phyloP scores from a whole-genome alignment of 768 basidiomycete species.

The Boletus vinaceobasis region DNA sequence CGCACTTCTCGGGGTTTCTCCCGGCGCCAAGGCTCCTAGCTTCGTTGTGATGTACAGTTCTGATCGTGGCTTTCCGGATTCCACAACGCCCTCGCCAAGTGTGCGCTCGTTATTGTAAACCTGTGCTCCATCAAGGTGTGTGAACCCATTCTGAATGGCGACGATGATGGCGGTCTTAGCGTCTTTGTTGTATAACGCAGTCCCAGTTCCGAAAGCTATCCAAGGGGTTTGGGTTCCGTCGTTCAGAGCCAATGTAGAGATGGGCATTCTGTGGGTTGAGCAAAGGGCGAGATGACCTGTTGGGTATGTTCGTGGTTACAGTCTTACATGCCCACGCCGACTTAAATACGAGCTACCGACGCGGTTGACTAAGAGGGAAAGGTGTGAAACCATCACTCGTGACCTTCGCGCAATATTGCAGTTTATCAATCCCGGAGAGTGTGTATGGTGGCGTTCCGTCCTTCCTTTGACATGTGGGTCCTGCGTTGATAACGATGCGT shows the following conservation, averaged over 20 bases:
- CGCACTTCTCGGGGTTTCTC: slow-evolving; percentile 45
- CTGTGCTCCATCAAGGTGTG: slow-evolving; percentile 65
- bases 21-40: slow-evolving; percentile 33
- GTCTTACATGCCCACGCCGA: background rate
- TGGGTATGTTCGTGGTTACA: background rate
- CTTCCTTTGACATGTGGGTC: background rate
- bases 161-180: slow-evolving; percentile 35
- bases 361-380: slow-evolving; percentile 7
- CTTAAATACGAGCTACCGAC: slow-evolving; percentile 8
- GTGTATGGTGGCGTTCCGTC: background rate
- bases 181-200: slow-evolving; percentile 47
- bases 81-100: slow-evolving; percentile 48
- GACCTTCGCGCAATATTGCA: slow-evolving; percentile 1
- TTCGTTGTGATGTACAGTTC: slow-evolving; percentile 66
- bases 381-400: slow-evolving; percentile 9
- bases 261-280: slow-evolving; percentile 19
- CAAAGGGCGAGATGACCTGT: slow-evolving; percentile 6
- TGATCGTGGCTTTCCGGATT: slow-evolving; percentile 48
- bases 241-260: slow-evolving; percentile 45
- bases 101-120: slow-evolving; percentile 53
- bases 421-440: background rate
- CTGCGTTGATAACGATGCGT: background rate
- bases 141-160: slow-evolving; percentile 56
- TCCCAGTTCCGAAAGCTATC: slow-evolving; percentile 63
- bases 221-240: slow-evolving; percentile 52